Evolutionary conservation across 176 grass and related monocot genomes (phyloP), one percentile per base, ranked within the genome.

Genomic region (Tuctoria greenei): DNA sequence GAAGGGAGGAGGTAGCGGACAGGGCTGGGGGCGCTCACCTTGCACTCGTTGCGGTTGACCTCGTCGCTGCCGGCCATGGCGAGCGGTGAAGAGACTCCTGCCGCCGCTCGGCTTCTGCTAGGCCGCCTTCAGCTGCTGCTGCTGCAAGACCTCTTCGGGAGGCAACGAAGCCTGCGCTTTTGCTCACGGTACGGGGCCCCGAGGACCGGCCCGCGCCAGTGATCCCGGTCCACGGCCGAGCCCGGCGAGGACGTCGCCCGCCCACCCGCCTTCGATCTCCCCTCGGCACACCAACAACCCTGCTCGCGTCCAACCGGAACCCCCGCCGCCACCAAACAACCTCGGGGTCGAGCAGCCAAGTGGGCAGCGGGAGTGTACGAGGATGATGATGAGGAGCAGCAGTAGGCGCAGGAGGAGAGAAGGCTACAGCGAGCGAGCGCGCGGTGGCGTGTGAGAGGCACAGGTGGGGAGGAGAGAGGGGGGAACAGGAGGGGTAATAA

Each of bases 31-130:
- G 37, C 28, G 42, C 66, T 61, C 26, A 98, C 95, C 95, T 87
- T 95, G 92, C 89, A 93, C 82, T 92, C 95, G 77, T 95, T 99
- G 73, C 84, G 91, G 92, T 99, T 99, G 67, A 99, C 92, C 82
- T 99, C 95, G 82, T 99, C 93, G 82, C 92, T 92, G 66, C 95
- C 95, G 31, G 95, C 95, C 95, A 99, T 99, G 89, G 84, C 46
- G 73, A 28, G 2, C 37, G 27, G 54, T 37, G 37, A 21, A 44
- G 20, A 35, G 4, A 4, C 9, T 15, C 17, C 26, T 13, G 27
- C 82, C 61, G 43, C 60, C 59, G 74, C 73, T 64, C 6, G 28
- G 69, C 27, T 27, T 11, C 26, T 10, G 52, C 52, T 52, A 2
- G 24, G 57, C 14, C 38, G 27, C n/a, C 69, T 60, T 71, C 66